Percentiles rank a stretch among this genome's conserved stretches.
These are phyloP conservation scores for Paecilomyces formosus DNA, from an alignment of 2,329 filamentous ascomycete genomes.

Conservation along the genomic window DNA sequence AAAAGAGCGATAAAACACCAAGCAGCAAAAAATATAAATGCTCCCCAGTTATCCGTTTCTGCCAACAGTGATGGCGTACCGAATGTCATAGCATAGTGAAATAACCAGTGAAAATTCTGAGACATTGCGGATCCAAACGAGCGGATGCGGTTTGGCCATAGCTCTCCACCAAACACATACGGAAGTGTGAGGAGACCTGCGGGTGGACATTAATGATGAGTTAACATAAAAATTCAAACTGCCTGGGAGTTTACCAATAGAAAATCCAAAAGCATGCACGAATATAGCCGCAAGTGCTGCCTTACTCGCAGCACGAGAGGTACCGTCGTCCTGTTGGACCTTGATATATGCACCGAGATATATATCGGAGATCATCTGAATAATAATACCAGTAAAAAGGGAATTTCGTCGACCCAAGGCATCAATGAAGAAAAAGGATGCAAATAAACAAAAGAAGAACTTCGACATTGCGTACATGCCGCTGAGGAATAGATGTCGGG, in stretches of 20 bases:
- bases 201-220: too few relatives aligned
- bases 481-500: slow-evolving; percentile 30
- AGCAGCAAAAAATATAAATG: slow-evolving; percentile 36
- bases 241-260: slow-evolving; percentile 21
- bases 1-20: slow-evolving; percentile 31
- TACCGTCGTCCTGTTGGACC: slow-evolving; percentile 16
- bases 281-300: slow-evolving; percentile 40
- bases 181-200: slow-evolving; percentile 34
- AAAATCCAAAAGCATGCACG: slow-evolving; percentile 40
- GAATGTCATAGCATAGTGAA: slow-evolving; percentile 32
- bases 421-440: slow-evolving; percentile 40
- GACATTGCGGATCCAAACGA: slow-evolving; percentile 37
- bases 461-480: slow-evolving; percentile 40
- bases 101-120: slow-evolving; percentile 38
- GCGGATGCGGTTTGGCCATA: slow-evolving; percentile 41
- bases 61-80: slow-evolving; percentile 28
- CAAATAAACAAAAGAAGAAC: slow-evolving; percentile 35
- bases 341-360: slow-evolving; percentile 38
- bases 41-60: slow-evolving; percentile 34
- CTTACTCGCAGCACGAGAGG: slow-evolving; percentile 22
- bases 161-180: slow-evolving; percentile 39
- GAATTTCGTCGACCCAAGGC: slow-evolving; percentile 34
- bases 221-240: not conserved
- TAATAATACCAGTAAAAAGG: slow-evolving; percentile 27
- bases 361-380: slow-evolving; percentile 36